These are phyloP conservation scores for Trematosphaeria pertusa DNA, from an alignment of 2,329 filamentous ascomycete species.

Conservation along the genomic window DNA sequence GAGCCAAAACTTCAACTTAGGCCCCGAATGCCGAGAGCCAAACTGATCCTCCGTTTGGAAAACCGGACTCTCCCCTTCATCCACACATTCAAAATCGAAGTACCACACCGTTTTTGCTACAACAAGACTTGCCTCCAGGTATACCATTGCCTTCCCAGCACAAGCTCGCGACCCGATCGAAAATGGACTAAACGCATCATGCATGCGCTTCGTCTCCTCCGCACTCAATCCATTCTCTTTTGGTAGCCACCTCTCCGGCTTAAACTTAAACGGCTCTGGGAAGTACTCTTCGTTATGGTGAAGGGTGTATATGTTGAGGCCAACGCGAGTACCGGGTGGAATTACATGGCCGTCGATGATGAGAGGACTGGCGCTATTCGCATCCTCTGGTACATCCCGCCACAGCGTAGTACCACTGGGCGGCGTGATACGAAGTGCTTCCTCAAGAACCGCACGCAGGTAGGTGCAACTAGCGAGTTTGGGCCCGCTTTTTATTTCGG, in stretches of 20 bases:
- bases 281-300: constrained; percentile 9
- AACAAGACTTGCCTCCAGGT: constrained; percentile 13
- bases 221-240: not conserved
- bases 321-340: constrained; percentile 10
- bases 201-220: constrained; percentile 1
- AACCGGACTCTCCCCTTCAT: too few relatives aligned
- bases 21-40: too few relatives aligned
- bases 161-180: constrained; percentile 9
- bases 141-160: constrained; percentile 16
- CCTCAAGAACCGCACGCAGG: constrained; percentile 27
- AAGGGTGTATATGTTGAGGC: constrained; percentile 16
- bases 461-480: constrained; percentile 19
- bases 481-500: constrained; percentile 9
- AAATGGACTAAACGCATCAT: constrained; percentile 12
- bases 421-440: constrained; percentile 24
- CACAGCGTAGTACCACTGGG: constrained; percentile 5
- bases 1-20: too few relatives aligned
- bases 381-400: constrained; percentile 7
- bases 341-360: constrained; percentile 16
- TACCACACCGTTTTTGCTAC: constrained; percentile 14
- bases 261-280: constrained; percentile 1
- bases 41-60: too few relatives aligned
- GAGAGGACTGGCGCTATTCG: not conserved
- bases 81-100: constrained; percentile 20
- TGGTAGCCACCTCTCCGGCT: constrained; percentile 5